Percentiles rank a stretch among this genome's conserved stretches.
phyloP scores from a whole-genome alignment of 2,329 filamentous ascomycete species.

The Botrytis pseudocinerea region DNA sequence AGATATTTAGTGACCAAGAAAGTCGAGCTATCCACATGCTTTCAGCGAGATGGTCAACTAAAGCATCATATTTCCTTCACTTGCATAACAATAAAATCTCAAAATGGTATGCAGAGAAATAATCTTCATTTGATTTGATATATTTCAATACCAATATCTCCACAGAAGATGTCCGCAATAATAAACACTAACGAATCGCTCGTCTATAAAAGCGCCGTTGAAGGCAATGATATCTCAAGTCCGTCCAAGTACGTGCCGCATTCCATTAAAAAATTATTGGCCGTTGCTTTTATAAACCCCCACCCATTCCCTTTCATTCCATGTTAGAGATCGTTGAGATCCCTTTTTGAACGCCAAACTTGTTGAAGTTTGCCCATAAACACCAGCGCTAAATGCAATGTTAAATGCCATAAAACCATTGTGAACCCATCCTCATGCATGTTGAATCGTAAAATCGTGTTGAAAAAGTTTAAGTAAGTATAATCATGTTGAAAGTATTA shows the following conservation, averaged over 20 bases:
- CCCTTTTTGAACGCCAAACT: slow-evolving; percentile 39
- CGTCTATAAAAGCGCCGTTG: slow-evolving; percentile 25
- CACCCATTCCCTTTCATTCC: slow-evolving; percentile 13
- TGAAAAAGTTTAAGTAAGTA: slow-evolving; percentile 26
- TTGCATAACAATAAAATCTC: not conserved
- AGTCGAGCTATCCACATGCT: not conserved
- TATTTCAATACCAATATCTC: not conserved
- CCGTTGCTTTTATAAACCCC: slow-evolving; percentile 19
- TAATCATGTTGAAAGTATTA: slow-evolving; percentile 30
- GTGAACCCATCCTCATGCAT: slow-evolving; percentile 29
- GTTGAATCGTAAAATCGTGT: slow-evolving; percentile 40
- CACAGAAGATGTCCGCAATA: not conserved
- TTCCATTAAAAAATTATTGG: slow-evolving; percentile 11
- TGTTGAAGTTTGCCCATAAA: slow-evolving; percentile 42
- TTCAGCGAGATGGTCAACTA: not conserved
- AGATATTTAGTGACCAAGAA: not conserved
- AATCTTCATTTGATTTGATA: slow-evolving; percentile 5
- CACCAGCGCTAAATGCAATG: slow-evolving; percentile 41
- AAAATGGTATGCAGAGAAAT: not conserved
- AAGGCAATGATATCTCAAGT: slow-evolving; percentile 22
- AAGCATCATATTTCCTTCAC: not conserved
- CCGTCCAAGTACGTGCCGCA: slow-evolving; percentile 13
- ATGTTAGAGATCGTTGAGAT: slow-evolving; percentile 37
- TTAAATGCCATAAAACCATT: slow-evolving; percentile 28
- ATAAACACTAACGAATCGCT: not conserved